phyloP scores from a whole-genome alignment of 192 early-diverging fungal species.

The Coemansia sp. region DNA sequence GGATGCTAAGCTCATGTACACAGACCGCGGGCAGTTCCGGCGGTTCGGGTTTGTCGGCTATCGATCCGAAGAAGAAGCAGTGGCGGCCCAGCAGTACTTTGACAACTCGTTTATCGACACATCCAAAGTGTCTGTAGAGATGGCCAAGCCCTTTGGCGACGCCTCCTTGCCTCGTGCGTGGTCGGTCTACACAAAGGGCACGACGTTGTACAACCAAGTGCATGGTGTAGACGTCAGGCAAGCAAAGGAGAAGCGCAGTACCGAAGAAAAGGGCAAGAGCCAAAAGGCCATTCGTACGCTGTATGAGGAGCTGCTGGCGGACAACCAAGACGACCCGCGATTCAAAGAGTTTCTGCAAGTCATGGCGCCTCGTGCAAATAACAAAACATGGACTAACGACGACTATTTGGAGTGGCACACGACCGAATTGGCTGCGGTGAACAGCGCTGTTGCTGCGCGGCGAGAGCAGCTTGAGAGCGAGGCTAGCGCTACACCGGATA shows the following conservation, averaged over 20 bases:
- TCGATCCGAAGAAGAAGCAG: slow-evolving; percentile 81
- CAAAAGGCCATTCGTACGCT: slow-evolving; percentile 35
- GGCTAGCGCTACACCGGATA: background rate
- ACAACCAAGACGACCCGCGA: slow-evolving; percentile 71
- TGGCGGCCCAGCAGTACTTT: slow-evolving; percentile 78
- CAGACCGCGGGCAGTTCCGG: slow-evolving; percentile 60
- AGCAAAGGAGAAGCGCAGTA: slow-evolving; percentile 5
- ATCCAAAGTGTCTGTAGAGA: slow-evolving; percentile 79
- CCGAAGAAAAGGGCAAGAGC: slow-evolving; percentile 41
- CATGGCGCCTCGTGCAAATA: slow-evolving; percentile 75
- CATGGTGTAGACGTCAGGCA: slow-evolving; percentile 26
- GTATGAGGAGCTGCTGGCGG: slow-evolving; percentile 46
- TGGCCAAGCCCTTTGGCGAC: slow-evolving; percentile 87
- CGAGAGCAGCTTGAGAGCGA: slow-evolving; percentile 43
- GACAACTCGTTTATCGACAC: slow-evolving; percentile 92
- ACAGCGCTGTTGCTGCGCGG: slow-evolving; percentile 34
- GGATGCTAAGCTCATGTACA: slow-evolving; percentile 85
- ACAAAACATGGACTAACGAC: slow-evolving; percentile 91
- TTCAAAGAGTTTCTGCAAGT: slow-evolving; percentile 88
- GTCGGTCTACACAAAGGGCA: slow-evolving; percentile 84
- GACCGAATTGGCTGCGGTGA: slow-evolving; percentile 35
- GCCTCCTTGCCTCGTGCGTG: slow-evolving; percentile 80
- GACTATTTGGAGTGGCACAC: slow-evolving; percentile 56
- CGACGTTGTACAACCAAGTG: slow-evolving; percentile 64
- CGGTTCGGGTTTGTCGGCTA: slow-evolving; percentile 93